These are phyloP conservation scores for Candida silvicultrix DNA, from an alignment of 805 yeast genomes.

Conservation along the genomic window DNA sequence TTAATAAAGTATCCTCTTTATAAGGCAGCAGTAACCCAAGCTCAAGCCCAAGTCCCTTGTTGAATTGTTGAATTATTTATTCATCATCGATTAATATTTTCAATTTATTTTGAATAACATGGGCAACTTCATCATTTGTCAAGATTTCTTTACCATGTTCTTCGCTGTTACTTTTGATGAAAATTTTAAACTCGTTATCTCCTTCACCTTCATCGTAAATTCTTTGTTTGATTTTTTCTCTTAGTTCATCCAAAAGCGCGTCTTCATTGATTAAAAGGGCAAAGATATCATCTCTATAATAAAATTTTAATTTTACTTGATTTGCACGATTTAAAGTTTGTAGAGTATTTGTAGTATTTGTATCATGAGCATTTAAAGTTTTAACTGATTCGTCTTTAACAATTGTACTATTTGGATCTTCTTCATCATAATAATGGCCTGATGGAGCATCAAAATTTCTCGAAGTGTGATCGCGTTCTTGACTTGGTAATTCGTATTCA, in stretches of 20 bases:
- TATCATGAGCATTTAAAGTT: conserved; percentile 9
- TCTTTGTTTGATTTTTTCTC: conserved; percentile 44
- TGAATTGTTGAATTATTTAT: conserved; percentile 7
- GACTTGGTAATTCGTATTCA: conserved; percentile 9
- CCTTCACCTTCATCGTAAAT: conserved; percentile 29
- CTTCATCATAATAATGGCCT: conserved; percentile 18
- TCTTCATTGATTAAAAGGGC: conserved; percentile 52
- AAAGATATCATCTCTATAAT: conserved; percentile 75
- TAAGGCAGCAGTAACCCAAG: too few relatives aligned
- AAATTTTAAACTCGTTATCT: conserved; percentile 27
- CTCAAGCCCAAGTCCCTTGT: too few relatives aligned
- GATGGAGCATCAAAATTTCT: neutral
- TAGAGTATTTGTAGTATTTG: conserved; percentile 1
- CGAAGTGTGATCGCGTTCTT: neutral
- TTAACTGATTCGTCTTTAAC: conserved; percentile 19
- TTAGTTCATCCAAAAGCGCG: conserved; percentile 42
- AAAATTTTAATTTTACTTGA: conserved; percentile 59
- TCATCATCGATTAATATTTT: conserved; percentile 32
- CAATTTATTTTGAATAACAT: conserved; percentile 27
- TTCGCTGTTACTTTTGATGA: conserved; percentile 25
- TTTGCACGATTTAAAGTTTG: conserved; percentile 8
- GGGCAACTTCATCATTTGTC: conserved; percentile 26
- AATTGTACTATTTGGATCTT: conserved; percentile 22
- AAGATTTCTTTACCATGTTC: conserved; percentile 25
- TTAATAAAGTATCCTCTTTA: too few relatives aligned